phyloP scores from a whole-genome alignment of 2,329 filamentous ascomycete species.

The Elsinoe arachidis region DNA sequence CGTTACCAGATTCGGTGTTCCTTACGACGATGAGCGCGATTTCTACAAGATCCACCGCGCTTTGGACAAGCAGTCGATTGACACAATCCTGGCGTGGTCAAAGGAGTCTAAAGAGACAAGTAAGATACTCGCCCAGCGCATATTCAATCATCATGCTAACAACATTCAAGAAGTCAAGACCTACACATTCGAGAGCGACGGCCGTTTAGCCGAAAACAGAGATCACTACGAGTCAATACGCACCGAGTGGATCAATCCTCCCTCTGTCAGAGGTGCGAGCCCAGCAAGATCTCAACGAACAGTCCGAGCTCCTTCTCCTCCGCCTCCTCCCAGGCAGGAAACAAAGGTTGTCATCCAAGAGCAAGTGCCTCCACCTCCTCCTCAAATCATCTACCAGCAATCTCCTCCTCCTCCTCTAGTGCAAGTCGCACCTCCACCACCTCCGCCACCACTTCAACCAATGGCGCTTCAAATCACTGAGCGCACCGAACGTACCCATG shows the following conservation, averaged over 20 bases:
- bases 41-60: slow-evolving; percentile 76
- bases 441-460: slow-evolving; percentile 17
- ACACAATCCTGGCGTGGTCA: slow-evolving; percentile 76
- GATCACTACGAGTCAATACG: slow-evolving; percentile 28
- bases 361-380: slow-evolving; percentile 15
- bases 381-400: slow-evolving; percentile 25
- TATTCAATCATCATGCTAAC: slow-evolving; percentile 16
- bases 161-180: slow-evolving; percentile 26
- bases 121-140: slow-evolving; percentile 20
- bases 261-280: slow-evolving; percentile 23
- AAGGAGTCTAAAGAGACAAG: slow-evolving; percentile 55
- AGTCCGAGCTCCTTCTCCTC: slow-evolving; percentile 17
- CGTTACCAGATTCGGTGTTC: slow-evolving; percentile 76
- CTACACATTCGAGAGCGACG: slow-evolving; percentile 27
- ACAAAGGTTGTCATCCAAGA: slow-evolving; percentile 25
- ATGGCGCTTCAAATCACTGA: slow-evolving; percentile 40
- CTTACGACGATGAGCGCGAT: slow-evolving; percentile 78
- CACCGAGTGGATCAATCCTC: slow-evolving; percentile 33
- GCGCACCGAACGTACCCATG: slow-evolving; percentile 40
- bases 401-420: slow-evolving; percentile 25
- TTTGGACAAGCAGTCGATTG: slow-evolving; percentile 82
- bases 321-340: slow-evolving; percentile 19
- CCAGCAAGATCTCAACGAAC: slow-evolving; percentile 21
- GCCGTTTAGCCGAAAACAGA: slow-evolving; percentile 20
- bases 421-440: slow-evolving; percentile 21